These are phyloP conservation scores for Trichoderma afroharzianum DNA, from an alignment of 2,329 filamentous ascomycete species.

Conservation along the genomic window DNA sequence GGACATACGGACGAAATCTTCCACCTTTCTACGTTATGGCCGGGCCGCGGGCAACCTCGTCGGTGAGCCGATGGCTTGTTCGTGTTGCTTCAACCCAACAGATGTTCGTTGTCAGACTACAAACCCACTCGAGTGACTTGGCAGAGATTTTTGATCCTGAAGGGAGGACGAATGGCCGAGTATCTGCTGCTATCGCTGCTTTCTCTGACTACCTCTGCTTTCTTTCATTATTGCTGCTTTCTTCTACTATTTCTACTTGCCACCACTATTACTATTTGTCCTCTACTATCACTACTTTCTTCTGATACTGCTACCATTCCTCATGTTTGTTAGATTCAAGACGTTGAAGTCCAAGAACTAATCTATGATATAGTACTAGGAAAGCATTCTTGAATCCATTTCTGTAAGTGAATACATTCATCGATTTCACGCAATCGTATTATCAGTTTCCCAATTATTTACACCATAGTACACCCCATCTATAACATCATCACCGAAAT, in stretches of 20 bases:
- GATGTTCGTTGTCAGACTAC: neutral
- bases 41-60: neutral
- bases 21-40: neutral
- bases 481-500: neutral
- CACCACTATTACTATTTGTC: neutral
- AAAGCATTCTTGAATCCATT: neutral
- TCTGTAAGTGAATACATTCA: neutral
- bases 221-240: neutral
- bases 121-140: neutral
- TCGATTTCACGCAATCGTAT: neutral
- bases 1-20: neutral
- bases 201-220: neutral
- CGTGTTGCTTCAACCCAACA: neutral
- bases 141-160: neutral
- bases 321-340: neutral
- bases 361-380: neutral
- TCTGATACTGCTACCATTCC: neutral
- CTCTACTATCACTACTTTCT: neutral
- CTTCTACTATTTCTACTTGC: neutral
- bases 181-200: neutral
- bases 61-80: neutral
- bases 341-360: neutral
- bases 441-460: neutral
- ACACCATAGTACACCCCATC: neutral
- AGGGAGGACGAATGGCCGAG: neutral